phyloP scores from a whole-genome alignment of 2,329 filamentous ascomycete species.

The Sporothrix pallida region DNA sequence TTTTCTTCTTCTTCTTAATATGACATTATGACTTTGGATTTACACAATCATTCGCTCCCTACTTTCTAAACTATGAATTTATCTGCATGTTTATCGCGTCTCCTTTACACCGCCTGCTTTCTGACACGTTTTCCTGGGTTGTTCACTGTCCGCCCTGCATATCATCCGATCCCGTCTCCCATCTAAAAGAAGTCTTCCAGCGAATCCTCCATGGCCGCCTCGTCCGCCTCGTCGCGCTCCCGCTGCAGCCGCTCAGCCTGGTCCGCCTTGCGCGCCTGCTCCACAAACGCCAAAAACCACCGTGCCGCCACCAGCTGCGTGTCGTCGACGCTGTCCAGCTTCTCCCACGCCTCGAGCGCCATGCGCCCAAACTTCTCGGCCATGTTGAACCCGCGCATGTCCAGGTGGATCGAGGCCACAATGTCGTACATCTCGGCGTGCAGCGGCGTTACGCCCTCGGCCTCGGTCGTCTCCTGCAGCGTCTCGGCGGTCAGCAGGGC shows the following conservation, averaged over 20 bases:
- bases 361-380: slow-evolving; percentile 30
- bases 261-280: slow-evolving; percentile 39
- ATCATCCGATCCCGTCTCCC: too few species aligned
- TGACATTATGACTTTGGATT: background rate
- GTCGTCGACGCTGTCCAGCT: slow-evolving; percentile 37
- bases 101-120: background rate
- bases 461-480: slow-evolving; percentile 31
- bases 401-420: slow-evolving; percentile 34
- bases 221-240: slow-evolving; percentile 12
- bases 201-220: slow-evolving; percentile 23
- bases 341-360: slow-evolving; percentile 34
- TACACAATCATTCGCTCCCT: background rate
- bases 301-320: slow-evolving; percentile 31
- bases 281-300: slow-evolving; percentile 31
- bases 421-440: slow-evolving; percentile 36
- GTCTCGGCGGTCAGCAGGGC: slow-evolving; percentile 31
- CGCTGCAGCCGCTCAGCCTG: slow-evolving; percentile 6
- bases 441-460: slow-evolving; percentile 35
- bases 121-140: background rate
- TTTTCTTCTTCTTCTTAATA: background rate
- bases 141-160: background rate
- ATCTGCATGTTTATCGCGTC: background rate
- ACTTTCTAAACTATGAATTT: background rate
- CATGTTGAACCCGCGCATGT: slow-evolving; percentile 29
- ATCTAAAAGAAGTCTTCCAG: slow-evolving; percentile 26